These are phyloP conservation scores for Cicer bijugum DNA, from an alignment of 306 rosid species.

Conservation along the genomic window DNA sequence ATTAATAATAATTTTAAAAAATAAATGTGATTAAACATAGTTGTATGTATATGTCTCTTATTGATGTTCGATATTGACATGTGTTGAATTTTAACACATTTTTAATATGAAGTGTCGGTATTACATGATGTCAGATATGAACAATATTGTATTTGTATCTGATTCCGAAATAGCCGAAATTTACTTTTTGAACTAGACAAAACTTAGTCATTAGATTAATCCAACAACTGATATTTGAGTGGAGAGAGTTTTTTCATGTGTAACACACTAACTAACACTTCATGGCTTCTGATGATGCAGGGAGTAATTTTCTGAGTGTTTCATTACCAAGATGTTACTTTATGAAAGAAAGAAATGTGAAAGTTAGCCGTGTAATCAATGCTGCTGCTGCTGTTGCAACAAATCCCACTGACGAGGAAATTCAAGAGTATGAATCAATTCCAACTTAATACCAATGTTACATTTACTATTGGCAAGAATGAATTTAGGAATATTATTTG, in stretches of 20 bases:
- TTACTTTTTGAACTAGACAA: too few relatives aligned
- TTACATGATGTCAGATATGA: too few relatives aligned
- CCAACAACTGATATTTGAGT: too few relatives aligned
- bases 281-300: constrained; percentile 53
- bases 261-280: constrained; percentile 13
- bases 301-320: constrained; percentile 57
- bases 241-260: background rate
- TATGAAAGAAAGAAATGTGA: constrained; percentile 52
- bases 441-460: constrained; percentile 9
- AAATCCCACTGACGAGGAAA: constrained; percentile 56
- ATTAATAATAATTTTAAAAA: too few relatives aligned
- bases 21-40: too few relatives aligned
- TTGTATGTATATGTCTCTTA: too few relatives aligned
- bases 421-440: constrained; percentile 63
- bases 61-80: too few relatives aligned
- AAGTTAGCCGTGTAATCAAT: constrained; percentile 52
- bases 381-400: constrained; percentile 64
- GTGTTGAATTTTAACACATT: too few relatives aligned
- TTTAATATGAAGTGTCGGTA: too few relatives aligned
- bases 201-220: too few relatives aligned
- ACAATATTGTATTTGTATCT: too few relatives aligned
- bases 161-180: too few relatives aligned
- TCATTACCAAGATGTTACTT: constrained; percentile 49
- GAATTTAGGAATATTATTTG: background rate
- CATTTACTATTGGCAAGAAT: background rate